phyloP scores from a whole-genome alignment of 1,284 basidiomycete genomes.

The Takashimella koratensis region DNA sequence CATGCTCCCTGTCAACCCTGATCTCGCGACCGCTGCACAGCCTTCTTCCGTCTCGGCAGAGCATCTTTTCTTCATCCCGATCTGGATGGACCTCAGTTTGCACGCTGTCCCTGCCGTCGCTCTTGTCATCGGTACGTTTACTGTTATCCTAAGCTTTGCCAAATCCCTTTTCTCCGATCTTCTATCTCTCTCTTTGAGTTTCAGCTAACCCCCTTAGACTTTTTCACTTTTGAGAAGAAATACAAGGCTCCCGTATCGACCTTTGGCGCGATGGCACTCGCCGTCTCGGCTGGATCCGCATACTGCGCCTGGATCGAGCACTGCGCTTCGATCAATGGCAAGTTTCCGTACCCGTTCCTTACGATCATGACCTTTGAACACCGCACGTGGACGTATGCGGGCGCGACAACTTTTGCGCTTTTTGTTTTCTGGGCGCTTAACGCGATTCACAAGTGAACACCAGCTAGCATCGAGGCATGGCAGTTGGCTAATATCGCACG shows the following conservation, averaged over 20 bases:
- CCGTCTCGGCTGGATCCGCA: constrained; percentile 52
- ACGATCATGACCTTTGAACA: constrained; percentile 57
- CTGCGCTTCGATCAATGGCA: constrained; percentile 60
- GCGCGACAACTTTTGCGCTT: constrained; percentile 56
- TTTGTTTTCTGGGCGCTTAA: constrained; percentile 58
- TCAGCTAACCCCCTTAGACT: constrained; percentile 52
- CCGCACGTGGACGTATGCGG: constrained; percentile 62
- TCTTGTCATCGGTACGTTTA: constrained; percentile 53
- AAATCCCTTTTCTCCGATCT: too few relatives aligned
- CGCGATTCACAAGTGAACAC: constrained; percentile 34
- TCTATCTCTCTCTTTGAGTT: background rate
- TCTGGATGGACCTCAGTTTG: constrained; percentile 59
- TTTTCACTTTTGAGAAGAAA: constrained; percentile 62
- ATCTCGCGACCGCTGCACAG: constrained; percentile 1
- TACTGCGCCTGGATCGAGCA: constrained; percentile 68
- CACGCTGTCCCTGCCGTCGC: constrained; percentile 63
- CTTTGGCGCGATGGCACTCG: constrained; percentile 53
- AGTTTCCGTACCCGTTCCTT: constrained; percentile 77
- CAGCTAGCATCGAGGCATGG: too few relatives aligned
- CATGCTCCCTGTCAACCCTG: constrained; percentile 36
- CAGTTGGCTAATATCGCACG: too few relatives aligned
- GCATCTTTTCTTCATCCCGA: constrained; percentile 55
- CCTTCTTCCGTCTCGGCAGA: constrained; percentile 44
- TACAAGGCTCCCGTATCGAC: constrained; percentile 55
- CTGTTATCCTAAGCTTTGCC: background rate